Conservation (phyloP, 805 yeast genomes). For the Zygoascus tannicola region DNA sequence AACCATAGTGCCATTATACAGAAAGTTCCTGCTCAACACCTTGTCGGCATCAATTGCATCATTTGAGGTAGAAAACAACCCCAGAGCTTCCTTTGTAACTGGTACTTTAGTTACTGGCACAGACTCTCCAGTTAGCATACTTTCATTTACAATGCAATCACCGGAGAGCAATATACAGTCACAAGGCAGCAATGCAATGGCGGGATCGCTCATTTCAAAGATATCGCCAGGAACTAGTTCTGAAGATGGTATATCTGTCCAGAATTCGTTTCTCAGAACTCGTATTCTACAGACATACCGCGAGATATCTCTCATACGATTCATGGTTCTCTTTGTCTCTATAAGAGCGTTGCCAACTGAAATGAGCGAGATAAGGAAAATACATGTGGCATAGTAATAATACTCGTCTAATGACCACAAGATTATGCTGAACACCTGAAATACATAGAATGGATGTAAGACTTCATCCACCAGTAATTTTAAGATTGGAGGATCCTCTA, state of each 20-base stretch:
- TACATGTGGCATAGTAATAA: conserved; percentile 88
- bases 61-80: conserved; percentile 42
- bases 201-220: conserved; percentile 84
- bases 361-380: conserved; percentile 72
- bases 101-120: conserved; percentile 85
- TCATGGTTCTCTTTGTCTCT: conserved; percentile 75
- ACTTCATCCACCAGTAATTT: conserved; percentile 77
- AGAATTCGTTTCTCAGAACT: conserved; percentile 85
- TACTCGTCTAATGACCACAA: conserved; percentile 91
- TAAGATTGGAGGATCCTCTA: conserved; percentile 58
- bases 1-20: conserved; percentile 84
- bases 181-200: conserved; percentile 66
- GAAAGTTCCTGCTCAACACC: conserved; percentile 59
- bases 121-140: conserved; percentile 97
- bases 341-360: conserved; percentile 71
- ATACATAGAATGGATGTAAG: conserved; percentile 89
- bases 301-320: conserved; percentile 64
- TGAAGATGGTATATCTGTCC: conserved; percentile 69
- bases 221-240: conserved; percentile 95
- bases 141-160: conserved; percentile 93
- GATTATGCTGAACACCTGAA: conserved; percentile 85
- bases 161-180: conserved; percentile 84
- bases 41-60: conserved; percentile 28
- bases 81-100: conserved; percentile 53
- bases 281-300: conserved; percentile 70